A percentile compares a stretch with the other conserved stretches of the same genome.
phyloP scores from a whole-genome alignment of 2,329 filamentous ascomycete species.

The Fusarium vanettenii region DNA sequence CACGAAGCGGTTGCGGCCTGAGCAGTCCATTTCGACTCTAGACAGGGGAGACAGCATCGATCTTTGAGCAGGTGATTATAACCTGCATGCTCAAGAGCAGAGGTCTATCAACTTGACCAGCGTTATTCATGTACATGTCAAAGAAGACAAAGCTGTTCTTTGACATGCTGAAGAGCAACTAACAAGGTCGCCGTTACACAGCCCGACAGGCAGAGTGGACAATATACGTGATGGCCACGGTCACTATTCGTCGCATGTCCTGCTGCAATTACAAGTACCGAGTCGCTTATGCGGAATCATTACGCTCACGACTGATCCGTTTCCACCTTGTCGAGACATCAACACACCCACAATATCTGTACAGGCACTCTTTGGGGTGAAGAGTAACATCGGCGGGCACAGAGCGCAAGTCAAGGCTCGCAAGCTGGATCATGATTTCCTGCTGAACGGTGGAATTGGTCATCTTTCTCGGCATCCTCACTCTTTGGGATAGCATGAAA shows the following conservation, averaged over 20 bases:
- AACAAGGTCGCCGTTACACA: background rate
- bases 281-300: background rate
- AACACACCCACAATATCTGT: background rate
- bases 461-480: constrained; percentile 11
- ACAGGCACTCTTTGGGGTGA: background rate
- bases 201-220: background rate
- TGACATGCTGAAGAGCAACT: background rate
- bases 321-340: background rate
- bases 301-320: background rate
- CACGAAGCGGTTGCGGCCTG: background rate
- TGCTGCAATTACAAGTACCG: background rate
- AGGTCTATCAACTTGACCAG: background rate
- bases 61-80: constrained; percentile 20
- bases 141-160: background rate
- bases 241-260: background rate
- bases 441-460: constrained; percentile 10
- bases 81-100: constrained; percentile 17
- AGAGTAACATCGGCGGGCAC: background rate
- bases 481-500: constrained; percentile 18
- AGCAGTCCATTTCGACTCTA: constrained; percentile 2
- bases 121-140: background rate
- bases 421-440: constrained; percentile 1
- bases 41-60: constrained; percentile 9
- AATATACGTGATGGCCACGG: background rate
- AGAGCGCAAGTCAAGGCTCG: background rate